Evolutionary conservation across 768 basidiomycete species (phyloP), one percentile per base, ranked within the genome.

Genomic region (Russula sp.): DNA sequence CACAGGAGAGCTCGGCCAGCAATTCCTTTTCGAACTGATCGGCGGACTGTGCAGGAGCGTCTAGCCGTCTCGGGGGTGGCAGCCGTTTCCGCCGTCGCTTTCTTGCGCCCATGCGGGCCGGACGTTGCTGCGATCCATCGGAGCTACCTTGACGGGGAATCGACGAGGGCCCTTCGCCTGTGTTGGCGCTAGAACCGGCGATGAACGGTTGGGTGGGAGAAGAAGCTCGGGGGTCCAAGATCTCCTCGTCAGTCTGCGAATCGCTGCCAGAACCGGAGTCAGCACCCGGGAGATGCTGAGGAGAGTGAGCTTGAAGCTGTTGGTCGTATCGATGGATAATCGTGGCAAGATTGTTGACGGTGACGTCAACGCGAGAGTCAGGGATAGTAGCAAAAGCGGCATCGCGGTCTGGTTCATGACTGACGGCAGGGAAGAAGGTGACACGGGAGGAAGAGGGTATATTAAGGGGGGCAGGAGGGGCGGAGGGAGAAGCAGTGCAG

Each of bases 1-100:
- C 90, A 74, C 96, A 98, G 22, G 84, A 87, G 60, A 96, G 80
- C 69, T 94, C 89, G 13, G 81, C 70, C 26, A 84, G 74, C 58
- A 90, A 79, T 30, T 84, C 82, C 72, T 88, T 88, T 71, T 84
- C 80, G 63, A 89, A 81, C 50, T 75, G 73, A 6, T 74, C 70
- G 58, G 76, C 73, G 32, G 72, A 66, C 57, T 74, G 70, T 32
- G 69, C 49, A 34, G 70, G 61, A 60, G 69, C 64, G 61, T 70
- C 65, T 68, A 73, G 61, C 52, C 71, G 72, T 38, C 71, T 72
- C 34, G 70, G 72, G 13, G 72, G 68, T 9, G 75, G 71, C 38
- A 69, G 67, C 52, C 69, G 69, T 34, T 68, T 72, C 42, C 71
- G 74, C 55, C 67, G 71, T 56, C 72, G 69, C 18, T 74, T 73